Evolutionary conservation across 345 rosid species (phyloP).

Genomic region (Syzygium aromaticum): DNA sequence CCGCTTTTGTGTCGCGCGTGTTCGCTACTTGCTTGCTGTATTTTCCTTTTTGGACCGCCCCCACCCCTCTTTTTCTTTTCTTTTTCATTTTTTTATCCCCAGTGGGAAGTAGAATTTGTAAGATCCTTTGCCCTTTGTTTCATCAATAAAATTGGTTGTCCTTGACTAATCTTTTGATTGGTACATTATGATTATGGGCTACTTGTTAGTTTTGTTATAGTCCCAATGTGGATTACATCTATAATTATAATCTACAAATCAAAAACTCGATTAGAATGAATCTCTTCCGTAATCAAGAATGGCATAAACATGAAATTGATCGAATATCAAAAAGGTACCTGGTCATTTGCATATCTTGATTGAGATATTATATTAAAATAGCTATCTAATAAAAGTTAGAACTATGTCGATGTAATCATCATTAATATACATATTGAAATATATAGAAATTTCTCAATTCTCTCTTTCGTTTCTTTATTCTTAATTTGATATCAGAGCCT

Average conservation of each 20-base stretch:
- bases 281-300: neutral
- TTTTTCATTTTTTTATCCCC: neutral
- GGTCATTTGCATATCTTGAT: neutral
- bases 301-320: neutral
- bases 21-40: neutral
- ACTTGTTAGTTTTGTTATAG: neutral
- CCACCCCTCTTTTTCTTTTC: neutral
- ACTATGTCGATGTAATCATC: no score
- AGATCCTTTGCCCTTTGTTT: neutral
- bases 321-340: fast-evolving
- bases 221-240: neutral
- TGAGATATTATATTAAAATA: no score
- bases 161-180: neutral
- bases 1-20: neutral
- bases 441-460: neutral
- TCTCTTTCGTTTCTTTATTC: fast-evolving
- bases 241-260: neutral
- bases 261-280: neutral
- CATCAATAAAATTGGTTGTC: neutral
- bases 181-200: neutral
- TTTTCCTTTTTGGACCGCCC: neutral
- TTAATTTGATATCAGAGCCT: no score
- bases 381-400: neutral
- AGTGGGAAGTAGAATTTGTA: neutral
- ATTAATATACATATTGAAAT: neutral